Base-by-base conservation (phyloP, 805 yeast species). In the Lachancea meyersii region DNA sequence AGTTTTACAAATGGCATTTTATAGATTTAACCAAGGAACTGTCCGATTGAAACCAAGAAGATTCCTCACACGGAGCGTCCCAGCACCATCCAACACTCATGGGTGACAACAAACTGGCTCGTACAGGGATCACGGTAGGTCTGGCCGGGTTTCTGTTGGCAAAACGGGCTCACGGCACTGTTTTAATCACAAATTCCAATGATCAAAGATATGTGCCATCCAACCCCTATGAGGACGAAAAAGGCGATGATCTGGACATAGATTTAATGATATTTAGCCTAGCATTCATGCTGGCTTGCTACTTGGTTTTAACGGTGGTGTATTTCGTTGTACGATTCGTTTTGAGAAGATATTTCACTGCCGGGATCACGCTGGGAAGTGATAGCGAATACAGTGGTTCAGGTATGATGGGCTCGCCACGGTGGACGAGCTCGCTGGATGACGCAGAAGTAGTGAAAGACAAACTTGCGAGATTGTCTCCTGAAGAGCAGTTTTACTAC, bases 401-500 rank as follows among this genome's bases (percentile, higher is more conserved):
- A n/a, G 27, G 34, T 2, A 14, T 32, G 5, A 14, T 35, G 20
- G 40, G 49, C 43, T 45, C 43, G 24, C 46, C 47, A 4, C 51
- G 59, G 35, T 61, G 63, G 60, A 81, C 85, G 1, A 84, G 81
- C 18, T 70, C 74, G 36, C 70, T 76, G 48, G 87, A 79, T 50
- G 89, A 81, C 50, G 81, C 76, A 40, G 78, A 76, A 30, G 65
- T 72, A 34, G 71, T 79, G 31, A 69, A 76, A 31, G 82, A 77
- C 52, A 83, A 81, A 53, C 74, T 82, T 50, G 71, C 71, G 30
- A 79, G 73, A 44, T 71, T 87, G 11, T 67, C 84, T 27, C 55
- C 63, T 1, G 65, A 62, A 41, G 70, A 67, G 41, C 69, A 64
- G 43, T 63, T 63, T 33, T 60, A 60, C 38, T 71, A 69, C 46